These are phyloP conservation scores for Aspergillus nomiae DNA, from an alignment of 2,329 filamentous ascomycete genomes.

Conservation along the genomic window DNA sequence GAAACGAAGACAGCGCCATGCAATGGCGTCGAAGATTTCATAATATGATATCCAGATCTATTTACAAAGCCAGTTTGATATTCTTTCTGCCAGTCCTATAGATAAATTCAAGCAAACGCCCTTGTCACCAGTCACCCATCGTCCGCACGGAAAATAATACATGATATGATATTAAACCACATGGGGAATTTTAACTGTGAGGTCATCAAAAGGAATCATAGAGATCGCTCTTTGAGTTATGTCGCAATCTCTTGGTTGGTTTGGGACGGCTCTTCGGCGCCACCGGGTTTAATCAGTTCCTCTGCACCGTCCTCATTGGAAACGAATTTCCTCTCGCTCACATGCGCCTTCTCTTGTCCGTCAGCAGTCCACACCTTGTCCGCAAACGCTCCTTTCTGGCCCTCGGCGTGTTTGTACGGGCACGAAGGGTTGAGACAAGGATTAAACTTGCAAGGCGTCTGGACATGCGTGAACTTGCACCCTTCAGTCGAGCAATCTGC, in stretches of 20 bases:
- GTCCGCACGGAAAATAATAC: conserved; percentile 27
- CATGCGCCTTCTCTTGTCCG: conserved; percentile 59
- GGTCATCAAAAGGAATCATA: conserved; percentile 3
- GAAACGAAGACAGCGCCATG: background rate
- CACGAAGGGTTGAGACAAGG: conserved; percentile 90
- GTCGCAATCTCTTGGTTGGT: conserved; percentile 33
- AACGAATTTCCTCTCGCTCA: conserved; percentile 87
- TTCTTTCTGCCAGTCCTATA: conserved; percentile 19
- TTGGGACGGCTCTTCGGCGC: conserved; percentile 30
- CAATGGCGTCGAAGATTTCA: conserved; percentile 1
- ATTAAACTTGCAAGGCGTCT: conserved; percentile 83
- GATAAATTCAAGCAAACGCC: conserved; percentile 25
- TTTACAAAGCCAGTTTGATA: conserved; percentile 23
- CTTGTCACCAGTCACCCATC: conserved; percentile 27
- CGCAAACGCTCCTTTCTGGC: conserved; percentile 79
- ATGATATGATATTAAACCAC: conserved; percentile 20
- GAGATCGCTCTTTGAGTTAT: conserved; percentile 17
- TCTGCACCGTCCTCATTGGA: conserved; percentile 63
- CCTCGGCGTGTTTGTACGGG: conserved; percentile 85
- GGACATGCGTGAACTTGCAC: conserved; percentile 89
- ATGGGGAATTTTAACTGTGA: conserved; percentile 8
- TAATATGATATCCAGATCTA: conserved; percentile 28
- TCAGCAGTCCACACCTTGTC: conserved; percentile 90
- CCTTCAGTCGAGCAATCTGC: conserved; percentile 77
- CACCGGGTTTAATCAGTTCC: conserved; percentile 70